Evolutionary conservation across 306 rosid genomes (phyloP).

Genomic region (Herpetospermum pedunculosum): DNA sequence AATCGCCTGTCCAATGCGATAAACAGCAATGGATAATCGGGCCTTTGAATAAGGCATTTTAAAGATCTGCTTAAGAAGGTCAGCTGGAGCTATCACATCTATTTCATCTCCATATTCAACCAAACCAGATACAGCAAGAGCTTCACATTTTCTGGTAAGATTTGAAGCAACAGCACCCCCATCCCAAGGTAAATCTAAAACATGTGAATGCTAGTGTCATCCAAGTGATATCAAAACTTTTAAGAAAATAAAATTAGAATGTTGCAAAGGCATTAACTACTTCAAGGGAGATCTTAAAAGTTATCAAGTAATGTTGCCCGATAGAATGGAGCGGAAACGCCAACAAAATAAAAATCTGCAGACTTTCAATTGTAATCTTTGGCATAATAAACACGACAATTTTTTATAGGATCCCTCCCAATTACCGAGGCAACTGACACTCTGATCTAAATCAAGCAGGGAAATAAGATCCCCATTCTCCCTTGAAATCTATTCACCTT

Average conservation of each 20-base stretch:
- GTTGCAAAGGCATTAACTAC: not conserved
- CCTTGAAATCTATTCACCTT: not conserved
- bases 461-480: not conserved
- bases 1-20: conserved; percentile 82
- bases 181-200: conserved; percentile 76
- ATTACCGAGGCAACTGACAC: not conserved
- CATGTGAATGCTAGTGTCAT: conserved; percentile 5
- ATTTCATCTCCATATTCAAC: conserved; percentile 92
- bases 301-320: not conserved
- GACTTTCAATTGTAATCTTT: not conserved
- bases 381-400: not conserved
- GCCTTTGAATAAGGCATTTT: conserved; percentile 96
- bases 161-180: conserved; percentile 60
- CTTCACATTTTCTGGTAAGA: conserved; percentile 73
- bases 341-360: not conserved
- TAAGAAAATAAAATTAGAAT: conserved; percentile 3
- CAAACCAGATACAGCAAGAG: conserved; percentile 85
- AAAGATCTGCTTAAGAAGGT: conserved; percentile 90
- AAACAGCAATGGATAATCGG: conserved; percentile 78
- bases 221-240: conserved; percentile 13
- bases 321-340: not conserved
- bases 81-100: conserved; percentile 88
- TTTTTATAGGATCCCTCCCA: not conserved
- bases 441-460: not conserved
- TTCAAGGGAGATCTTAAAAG: not conserved